Percentiles rank a stretch among this genome's conserved stretches.
phyloP scores from a whole-genome alignment of 78 protist genomes.

The Diacronema lutheri region DNA sequence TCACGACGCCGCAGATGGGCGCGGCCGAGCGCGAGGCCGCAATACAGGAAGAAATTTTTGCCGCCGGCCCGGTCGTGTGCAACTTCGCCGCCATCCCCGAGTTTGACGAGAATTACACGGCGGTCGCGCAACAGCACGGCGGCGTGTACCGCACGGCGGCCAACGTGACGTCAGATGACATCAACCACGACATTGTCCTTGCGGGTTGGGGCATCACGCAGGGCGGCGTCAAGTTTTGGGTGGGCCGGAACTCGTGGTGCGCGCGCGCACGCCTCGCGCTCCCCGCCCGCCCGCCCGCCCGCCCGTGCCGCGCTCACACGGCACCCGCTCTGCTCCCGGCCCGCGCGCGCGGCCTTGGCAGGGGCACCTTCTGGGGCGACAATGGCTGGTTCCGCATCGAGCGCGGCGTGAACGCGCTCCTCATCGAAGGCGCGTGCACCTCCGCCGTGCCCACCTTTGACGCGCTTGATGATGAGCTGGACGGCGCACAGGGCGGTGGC shows the following conservation, averaged over 20 bases:
- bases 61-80: constrained; percentile 67
- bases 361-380: constrained; percentile 15
- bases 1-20: too few relatives aligned
- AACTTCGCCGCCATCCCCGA: constrained; percentile 16
- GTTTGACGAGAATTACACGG: neutral
- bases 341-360: neutral
- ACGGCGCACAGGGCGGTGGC: too few relatives aligned
- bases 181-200: constrained; percentile 66
- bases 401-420: neutral
- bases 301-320: too few relatives aligned
- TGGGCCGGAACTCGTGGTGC: constrained; percentile 4
- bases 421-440: neutral
- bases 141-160: neutral
- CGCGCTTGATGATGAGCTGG: neutral
- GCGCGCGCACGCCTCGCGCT: neutral
- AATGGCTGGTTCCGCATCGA: neutral
- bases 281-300: neutral
- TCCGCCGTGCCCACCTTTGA: neutral
- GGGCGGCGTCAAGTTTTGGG: neutral
- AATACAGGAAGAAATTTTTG: constrained; percentile 71
- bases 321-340: too few relatives aligned
- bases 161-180: neutral
- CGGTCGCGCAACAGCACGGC: neutral
- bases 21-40: neutral
- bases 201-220: constrained; percentile 53